Evolutionary conservation across 2,329 filamentous ascomycete species (phyloP), one percentile per base, ranked within the genome.

Genomic region (Ophiostoma triangulosporum): DNA sequence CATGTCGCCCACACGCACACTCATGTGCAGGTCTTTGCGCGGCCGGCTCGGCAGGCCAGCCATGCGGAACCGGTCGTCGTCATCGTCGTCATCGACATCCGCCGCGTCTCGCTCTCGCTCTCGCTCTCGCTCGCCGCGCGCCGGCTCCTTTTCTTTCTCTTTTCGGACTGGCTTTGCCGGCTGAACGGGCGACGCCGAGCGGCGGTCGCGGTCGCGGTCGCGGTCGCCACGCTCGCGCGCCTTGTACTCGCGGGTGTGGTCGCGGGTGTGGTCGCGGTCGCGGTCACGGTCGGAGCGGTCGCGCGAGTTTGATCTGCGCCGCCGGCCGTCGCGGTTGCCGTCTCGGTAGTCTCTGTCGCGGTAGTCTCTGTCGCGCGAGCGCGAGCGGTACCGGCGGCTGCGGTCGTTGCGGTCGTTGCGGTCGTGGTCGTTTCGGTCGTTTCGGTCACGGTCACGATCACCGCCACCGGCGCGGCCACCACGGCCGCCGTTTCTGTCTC

Each of bases 331-430:
- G 27, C 31, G 6, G 17, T 48, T 26, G 32, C 52, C 29, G 8
- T 35, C 12, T 3, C 40, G 22, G 8, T 32, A 24, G 9, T 48
- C 26, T 32, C 50, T 45, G 15, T 53, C 54, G 31, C 53, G 29
- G 12, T 48, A 48, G 26, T 52, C 54, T 15, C 45, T 52, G 36
- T 59, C 56, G 20, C 53, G 48, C 22, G 55, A 57, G 9, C 59
- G 56, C 3, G 56, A 55, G 9, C 59, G 53, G 22, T 57, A 55
- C 6, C 57, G 56, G 2, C 56, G 52, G 38, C 51, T 27, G n/a
- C 56, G 50, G 7, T 50, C 54, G 2, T 48, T 22, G 4, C 45
- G 50, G 17, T 48, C 29, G 6, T 38, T 33, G 26, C 43, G 20
- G n/a, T 54, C 40, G n/a, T n/a, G n/a, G n/a, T n/a, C n/a, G n/a